Conservation (phyloP, 495 filamentous ascomycete genomes). For the Lophiostoma macrostomum region DNA sequence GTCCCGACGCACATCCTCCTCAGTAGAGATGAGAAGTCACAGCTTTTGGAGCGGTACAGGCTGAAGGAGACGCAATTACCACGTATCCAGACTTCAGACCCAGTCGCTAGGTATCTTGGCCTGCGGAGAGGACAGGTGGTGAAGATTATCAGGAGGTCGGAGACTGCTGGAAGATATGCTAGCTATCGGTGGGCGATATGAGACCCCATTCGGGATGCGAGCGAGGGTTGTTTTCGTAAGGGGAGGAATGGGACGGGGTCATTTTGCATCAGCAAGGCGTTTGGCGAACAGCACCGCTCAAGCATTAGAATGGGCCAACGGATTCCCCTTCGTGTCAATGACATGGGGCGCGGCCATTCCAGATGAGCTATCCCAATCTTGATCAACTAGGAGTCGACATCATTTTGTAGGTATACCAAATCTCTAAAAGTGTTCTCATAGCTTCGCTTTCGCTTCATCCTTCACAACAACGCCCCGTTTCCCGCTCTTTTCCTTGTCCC, state of each 20-base stretch:
- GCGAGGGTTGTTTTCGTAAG: no score
- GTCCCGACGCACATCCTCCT: conserved; percentile 92
- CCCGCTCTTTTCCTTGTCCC: conserved; percentile 40
- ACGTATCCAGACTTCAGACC: conserved; percentile 84
- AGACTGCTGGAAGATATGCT: conserved; percentile 76
- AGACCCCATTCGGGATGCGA: no score
- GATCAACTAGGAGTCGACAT: no score
- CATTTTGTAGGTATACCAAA: no score
- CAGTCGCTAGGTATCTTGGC: conserved; percentile 87
- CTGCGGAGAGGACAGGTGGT: conserved; percentile 92
- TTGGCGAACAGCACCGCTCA: conserved; percentile 3
- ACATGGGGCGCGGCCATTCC: no score
- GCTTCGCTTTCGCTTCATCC: conserved; percentile 43
- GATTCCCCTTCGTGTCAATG: no score
- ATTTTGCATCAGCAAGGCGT: conserved; percentile 17
- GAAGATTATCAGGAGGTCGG: conserved; percentile 86
- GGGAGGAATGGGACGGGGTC: no score
- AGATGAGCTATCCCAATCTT: no score
- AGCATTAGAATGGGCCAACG: no score
- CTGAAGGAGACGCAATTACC: conserved; percentile 97
- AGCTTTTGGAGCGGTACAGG: conserved; percentile 80
- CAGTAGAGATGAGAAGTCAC: conserved; percentile 81
- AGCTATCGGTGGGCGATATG: conserved; percentile 67
- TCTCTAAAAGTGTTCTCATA: conserved; percentile 30
- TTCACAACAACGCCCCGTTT: conserved; percentile 36